Base-by-base conservation (phyloP, 2,329 filamentous ascomycete species). In the Penicillium sp. region DNA sequence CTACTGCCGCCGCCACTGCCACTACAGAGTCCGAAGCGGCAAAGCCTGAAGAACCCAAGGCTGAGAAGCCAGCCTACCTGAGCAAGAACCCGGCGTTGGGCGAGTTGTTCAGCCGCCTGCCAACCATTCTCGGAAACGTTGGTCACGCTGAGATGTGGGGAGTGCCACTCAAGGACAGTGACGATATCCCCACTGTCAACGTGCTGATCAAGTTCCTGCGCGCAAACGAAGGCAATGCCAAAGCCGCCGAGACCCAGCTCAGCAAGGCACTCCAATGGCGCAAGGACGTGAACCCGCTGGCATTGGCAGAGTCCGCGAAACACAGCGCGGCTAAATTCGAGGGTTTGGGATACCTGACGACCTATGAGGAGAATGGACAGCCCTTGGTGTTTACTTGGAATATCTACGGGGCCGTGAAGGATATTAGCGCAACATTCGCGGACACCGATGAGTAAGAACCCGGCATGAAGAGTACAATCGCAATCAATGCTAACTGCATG, bases 181-280 rank as follows among this genome's bases (percentile, higher is more conserved):
- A 75, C 39, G 81, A 91, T 65, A 80, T 92, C 50, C 89, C 89
- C 52, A 91, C 89, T 46, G 87, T 89, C 69, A 86, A 96, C 65
- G 84, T 97, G 49, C 80, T 97, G 46, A 91, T 96, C 71, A 97
- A 97, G 79, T 97, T 92, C 77, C 83, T 97, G 53, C 90, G 92
- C 64, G 93, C 92, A 70, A 97, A 97, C 72, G 85, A 86, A 58
- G 86, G 87, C 58, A 86, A 95, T 67, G 71, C 90, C 7, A 79
- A 80, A 50, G 86, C 86, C 69, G 90, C 92, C 16, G 86, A 87
- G 69, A 83, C 87, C 52, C 92, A 97, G 77, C 83, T 97, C 42
- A 80, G 78, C 55, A 86, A 87, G 66, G 92, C 91, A 1, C 80
- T 97, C 40, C 82, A 88, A 63, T 97, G 92, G 91, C 86, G 93